These are phyloP conservation scores for Wickerhamomyces queroliae DNA, from an alignment of 805 yeast genomes.

Conservation along the genomic window DNA sequence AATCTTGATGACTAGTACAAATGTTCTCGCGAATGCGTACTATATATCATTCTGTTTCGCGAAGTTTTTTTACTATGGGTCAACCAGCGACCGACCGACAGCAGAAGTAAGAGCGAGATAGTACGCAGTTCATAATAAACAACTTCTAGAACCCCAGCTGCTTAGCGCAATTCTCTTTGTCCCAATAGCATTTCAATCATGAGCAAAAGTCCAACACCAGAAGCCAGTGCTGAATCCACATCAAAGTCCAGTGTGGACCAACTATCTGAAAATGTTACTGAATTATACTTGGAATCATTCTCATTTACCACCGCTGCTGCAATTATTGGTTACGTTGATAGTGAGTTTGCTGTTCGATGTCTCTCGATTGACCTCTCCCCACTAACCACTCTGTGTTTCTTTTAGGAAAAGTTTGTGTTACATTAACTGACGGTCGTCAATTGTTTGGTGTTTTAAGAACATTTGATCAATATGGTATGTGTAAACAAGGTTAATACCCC, in stretches of 20 bases:
- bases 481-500: slow-evolving; percentile 10
- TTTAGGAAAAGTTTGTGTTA: slow-evolving; percentile 63
- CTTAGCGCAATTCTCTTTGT: no score
- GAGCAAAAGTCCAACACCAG: slow-evolving; percentile 4
- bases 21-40: no score
- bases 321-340: slow-evolving; percentile 80
- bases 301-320: slow-evolving; percentile 89
- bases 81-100: no score
- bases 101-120: no score
- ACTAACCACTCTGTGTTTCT: background rate
- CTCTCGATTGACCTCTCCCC: background rate
- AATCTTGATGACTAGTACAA: no score
- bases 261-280: slow-evolving; percentile 36
- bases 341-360: slow-evolving; percentile 26
- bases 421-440: slow-evolving; percentile 84
- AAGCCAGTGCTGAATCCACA: slow-evolving; percentile 4
- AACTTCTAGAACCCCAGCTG: no score
- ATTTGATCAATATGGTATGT: slow-evolving; percentile 88
- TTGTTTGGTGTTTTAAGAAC: slow-evolving; percentile 88
- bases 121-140: no score
- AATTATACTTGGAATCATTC: slow-evolving; percentile 70
- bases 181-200: background rate
- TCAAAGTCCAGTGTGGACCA: slow-evolving; percentile 13
- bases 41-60: no score
- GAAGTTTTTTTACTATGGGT: no score